Percentiles rank a stretch among this genome's conserved stretches.
Conservation (phyloP, 768 basidiomycete species). For the Saitozyma sp. region DNA sequence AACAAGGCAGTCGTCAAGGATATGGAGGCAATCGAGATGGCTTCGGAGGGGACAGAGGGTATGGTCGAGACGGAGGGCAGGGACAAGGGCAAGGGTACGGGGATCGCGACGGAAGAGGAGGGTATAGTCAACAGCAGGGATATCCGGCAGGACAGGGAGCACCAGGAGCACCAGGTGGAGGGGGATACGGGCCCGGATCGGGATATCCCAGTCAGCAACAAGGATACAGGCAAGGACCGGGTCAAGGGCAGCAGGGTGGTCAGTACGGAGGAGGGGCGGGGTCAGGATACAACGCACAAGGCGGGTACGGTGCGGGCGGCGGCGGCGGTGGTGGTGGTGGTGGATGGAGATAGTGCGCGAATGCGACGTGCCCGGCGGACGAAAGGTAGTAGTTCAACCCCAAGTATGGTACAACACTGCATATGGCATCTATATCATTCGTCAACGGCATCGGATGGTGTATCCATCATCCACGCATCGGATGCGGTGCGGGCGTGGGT, state of each 20-base stretch:
- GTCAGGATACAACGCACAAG: constrained; percentile 6
- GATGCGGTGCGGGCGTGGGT: not conserved
- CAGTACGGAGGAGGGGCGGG: constrained; percentile 10
- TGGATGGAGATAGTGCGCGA: not conserved
- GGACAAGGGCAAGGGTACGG: not conserved
- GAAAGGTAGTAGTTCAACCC: constrained; percentile 1
- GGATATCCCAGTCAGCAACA: not conserved
- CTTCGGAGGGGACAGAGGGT: constrained; percentile 2
- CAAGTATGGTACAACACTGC: not conserved
- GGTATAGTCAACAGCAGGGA: too few species aligned
- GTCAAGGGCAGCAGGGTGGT: constrained; percentile 1
- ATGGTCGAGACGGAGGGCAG: not conserved
- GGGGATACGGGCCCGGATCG: not conserved
- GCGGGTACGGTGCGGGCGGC: constrained; percentile 17
- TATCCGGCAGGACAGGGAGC: not conserved
- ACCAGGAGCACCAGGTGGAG: not conserved
- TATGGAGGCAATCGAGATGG: not conserved
- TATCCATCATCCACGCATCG: too few species aligned
- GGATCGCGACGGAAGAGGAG: not conserved
- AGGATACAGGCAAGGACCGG: not conserved
- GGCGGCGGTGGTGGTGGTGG: constrained; percentile 8
- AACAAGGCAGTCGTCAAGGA: constrained; percentile 3
- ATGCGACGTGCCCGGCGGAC: too few species aligned
- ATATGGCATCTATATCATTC: not conserved
- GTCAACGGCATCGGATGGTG: constrained; percentile 5